Conservation (phyloP, 2,329 filamentous ascomycete genomes). For the Clarireedia paspali region DNA sequence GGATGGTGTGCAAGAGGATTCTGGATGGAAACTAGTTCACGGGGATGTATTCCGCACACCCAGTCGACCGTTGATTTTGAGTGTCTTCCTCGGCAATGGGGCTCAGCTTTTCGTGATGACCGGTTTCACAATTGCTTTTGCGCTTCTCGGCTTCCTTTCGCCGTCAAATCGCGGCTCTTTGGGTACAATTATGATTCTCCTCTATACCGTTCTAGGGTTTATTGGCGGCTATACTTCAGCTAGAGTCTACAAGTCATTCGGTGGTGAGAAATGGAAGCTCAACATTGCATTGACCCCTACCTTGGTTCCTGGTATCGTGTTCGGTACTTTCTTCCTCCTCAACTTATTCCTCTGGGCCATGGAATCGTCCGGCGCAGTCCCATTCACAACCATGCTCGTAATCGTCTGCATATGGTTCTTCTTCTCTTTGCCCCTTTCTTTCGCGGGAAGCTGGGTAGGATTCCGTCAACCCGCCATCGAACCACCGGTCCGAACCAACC, state of each 20-base stretch:
- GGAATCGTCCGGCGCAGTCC: constrained; percentile 84
- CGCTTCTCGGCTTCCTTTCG: constrained; percentile 87
- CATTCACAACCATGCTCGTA: constrained; percentile 93
- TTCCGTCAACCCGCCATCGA: constrained; percentile 70
- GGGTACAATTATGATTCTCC: constrained; percentile 83
- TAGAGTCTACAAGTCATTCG: constrained; percentile 88
- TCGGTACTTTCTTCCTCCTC: constrained; percentile 81
- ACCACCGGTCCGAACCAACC: constrained; percentile 86
- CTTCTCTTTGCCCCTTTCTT: constrained; percentile 86
- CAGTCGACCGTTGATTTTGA: constrained; percentile 72
- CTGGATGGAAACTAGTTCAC: constrained; percentile 96
- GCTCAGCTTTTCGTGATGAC: constrained; percentile 98
- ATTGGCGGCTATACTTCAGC: constrained; percentile 87
- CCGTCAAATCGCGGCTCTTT: constrained; percentile 92
- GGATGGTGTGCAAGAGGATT: constrained; percentile 94
- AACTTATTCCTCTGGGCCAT: constrained; percentile 96
- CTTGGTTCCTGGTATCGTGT: constrained; percentile 79
- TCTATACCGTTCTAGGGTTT: constrained; percentile 89
- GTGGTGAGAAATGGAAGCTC: constrained; percentile 87
- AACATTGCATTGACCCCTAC: constrained; percentile 85
- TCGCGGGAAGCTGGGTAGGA: constrained; percentile 86
- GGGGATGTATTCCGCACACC: constrained; percentile 94
- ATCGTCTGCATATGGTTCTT: constrained; percentile 93
- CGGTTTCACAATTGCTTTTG: constrained; percentile 87
- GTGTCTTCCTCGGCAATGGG: constrained; percentile 84